These are phyloP conservation scores for Bullera alba DNA, from an alignment of 768 basidiomycete species.

Conservation along the genomic window DNA sequence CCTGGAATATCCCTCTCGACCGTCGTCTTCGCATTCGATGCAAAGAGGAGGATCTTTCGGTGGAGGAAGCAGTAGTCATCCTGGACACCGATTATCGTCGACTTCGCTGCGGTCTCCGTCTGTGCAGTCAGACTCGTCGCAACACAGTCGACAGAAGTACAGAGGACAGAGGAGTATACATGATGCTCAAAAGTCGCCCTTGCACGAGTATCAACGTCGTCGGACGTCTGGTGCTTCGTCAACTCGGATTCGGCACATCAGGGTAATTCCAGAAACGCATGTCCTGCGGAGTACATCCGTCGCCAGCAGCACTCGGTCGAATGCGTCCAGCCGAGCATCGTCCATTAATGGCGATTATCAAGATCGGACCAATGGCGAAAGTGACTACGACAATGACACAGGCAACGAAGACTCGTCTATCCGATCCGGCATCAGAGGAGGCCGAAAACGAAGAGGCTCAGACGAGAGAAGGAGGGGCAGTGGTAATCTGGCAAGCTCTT, in stretches of 20 bases:
- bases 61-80: too few relatives aligned
- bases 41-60: too few relatives aligned
- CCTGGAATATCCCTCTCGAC: constrained; percentile 54
- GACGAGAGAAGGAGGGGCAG: constrained; percentile 48
- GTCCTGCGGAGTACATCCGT: constrained; percentile 62
- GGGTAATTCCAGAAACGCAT: constrained; percentile 32
- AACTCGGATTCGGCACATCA: constrained; percentile 53
- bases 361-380: constrained; percentile 50
- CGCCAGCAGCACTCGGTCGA: constrained; percentile 61
- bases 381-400: constrained; percentile 22
- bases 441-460: constrained; percentile 54
- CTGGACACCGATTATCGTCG: constrained; percentile 47
- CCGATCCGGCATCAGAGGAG: too few relatives aligned
- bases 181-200: constrained; percentile 70
- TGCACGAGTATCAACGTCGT: constrained; percentile 68
- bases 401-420: constrained; percentile 46
- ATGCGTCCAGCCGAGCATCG: constrained; percentile 69
- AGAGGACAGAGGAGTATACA: constrained; percentile 51
- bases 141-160: too few relatives aligned
- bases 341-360: constrained; percentile 46
- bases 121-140: constrained; percentile 65
- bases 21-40: constrained; percentile 79
- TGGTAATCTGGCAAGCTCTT: constrained; percentile 40
- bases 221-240: constrained; percentile 69
- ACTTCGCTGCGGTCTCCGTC: constrained; percentile 68